Percentiles rank a stretch among this genome's conserved stretches.
Conservation (phyloP, 768 basidiomycete species). For the Calvatia gigantea region DNA sequence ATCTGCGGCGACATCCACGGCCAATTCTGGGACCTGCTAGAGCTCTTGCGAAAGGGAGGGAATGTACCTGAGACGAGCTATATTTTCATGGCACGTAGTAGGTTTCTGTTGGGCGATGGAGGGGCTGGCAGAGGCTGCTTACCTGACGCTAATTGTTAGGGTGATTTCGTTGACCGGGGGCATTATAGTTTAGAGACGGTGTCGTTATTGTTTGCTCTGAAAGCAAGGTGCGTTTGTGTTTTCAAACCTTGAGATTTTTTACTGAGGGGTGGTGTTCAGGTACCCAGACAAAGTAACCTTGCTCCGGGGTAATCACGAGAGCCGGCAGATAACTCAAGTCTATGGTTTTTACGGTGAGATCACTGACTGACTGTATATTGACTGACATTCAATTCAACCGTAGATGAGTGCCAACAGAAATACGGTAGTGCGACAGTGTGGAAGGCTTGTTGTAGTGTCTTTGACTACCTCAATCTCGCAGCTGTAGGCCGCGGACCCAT, state of each 20-base stretch:
- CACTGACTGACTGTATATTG: background rate
- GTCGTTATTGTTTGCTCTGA: constrained; percentile 81
- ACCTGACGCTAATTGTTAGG: constrained; percentile 44
- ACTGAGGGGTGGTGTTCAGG: constrained; percentile 33
- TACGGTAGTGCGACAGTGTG: constrained; percentile 94
- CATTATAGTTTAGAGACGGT: constrained; percentile 97
- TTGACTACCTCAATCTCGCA: constrained; percentile 93
- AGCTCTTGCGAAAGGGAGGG: constrained; percentile 84
- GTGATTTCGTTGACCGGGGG: constrained; percentile 96
- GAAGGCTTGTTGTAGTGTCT: constrained; percentile 97
- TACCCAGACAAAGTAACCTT: constrained; percentile 93
- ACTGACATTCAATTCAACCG: constrained; percentile 1
- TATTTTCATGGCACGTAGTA: constrained; percentile 87
- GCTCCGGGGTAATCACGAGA: constrained; percentile 94
- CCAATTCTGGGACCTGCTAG: constrained; percentile 95
- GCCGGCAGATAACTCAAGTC: constrained; percentile 95
- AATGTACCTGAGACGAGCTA: constrained; percentile 86
- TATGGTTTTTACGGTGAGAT: constrained; percentile 95
- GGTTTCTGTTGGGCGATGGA: constrained; percentile 28
- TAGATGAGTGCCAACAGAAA: constrained; percentile 97
- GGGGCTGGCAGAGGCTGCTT: constrained; percentile 19
- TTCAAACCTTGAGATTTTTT: background rate
- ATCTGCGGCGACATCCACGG: constrained; percentile 97
- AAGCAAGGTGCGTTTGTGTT: constrained; percentile 64
- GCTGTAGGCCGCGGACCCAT: constrained; percentile 52